Evolutionary conservation across 257 asterid species (phyloP), one percentile per base, ranked within the genome.

Genomic region (Lavandula angustifolia): DNA sequence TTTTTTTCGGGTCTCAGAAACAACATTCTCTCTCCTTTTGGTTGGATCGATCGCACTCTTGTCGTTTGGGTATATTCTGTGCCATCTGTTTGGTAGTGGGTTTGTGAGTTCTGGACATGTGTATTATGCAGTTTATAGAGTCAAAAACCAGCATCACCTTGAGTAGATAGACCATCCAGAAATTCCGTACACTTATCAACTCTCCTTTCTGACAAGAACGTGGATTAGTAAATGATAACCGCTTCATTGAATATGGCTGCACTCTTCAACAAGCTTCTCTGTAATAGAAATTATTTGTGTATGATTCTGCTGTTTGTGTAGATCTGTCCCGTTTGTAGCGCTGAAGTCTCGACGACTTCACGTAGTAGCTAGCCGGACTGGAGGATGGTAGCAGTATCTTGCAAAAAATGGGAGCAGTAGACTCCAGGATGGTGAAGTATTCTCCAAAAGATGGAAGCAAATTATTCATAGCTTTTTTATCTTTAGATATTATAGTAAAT

Each of bases 301-400:
- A 65, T 53, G 67, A 70, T 67, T 59, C 3, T 66, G 54, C 9
- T 18, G 56, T 62, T 47, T 62, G 43, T 83, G 84, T 76, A 92
- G 98, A 92, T 89, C 60, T 92, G 97, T 71, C 99, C 99, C 0
- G 85, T 92, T 53, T 92, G 99, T 87, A 80, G 89, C 41, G 78
- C 90, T 6, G 97, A 92, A 80, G 97, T 92, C 41, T 82, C 96
- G 8, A 69, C 96, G 8, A 69, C 86, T 58, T 75, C 87, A 1
- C 87, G 76, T 64, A 84, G 66, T 76, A 80, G 85, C 81, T 86
- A 83, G 75, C 18, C 13, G 27, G 37, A 42, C 18, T 9, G n/a
- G n/a, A n/a, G n/a, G n/a, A n/a, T n/a, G n/a, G 12, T 14, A 22
- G 52, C 62, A 27, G 7, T 31, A 35, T 7, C 31, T 18, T 64